Base-by-base conservation (phyloP, 2,329 filamentous ascomycete species). In the Fonsecaea erecta region DNA sequence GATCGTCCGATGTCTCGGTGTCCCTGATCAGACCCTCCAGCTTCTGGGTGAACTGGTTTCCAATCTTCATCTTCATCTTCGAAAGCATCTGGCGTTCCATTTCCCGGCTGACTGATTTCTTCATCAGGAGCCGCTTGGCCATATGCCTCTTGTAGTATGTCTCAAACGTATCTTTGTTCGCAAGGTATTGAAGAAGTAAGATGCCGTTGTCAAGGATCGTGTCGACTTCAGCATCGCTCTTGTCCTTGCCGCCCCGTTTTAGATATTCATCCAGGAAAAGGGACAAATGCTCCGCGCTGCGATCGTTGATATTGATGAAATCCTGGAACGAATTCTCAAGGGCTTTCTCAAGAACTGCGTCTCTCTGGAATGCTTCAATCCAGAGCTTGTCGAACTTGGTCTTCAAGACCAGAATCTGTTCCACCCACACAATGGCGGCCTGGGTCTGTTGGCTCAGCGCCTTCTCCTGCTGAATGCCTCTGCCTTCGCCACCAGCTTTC, bases 21-120 rank as follows among this genome's bases (percentile, higher is more conserved):
- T 99, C 95, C 78, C 93, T 93, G 82, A 99, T 97, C 93, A 99
- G 98, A 70, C 93, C 91, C 75, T 99, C 95, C 52, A 99, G 87
- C 75, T 96, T 96, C 73, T 87, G 83, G 0, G 95, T 98, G 76
- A 98, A 98, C 71, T 93, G 89, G 76, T 96, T 96, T 43, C 95
- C 95, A 59, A 98, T 87, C 76, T 97, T 94, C 74, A 95, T 87
- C 84, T 97, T 98, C 93, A 99, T 97, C 69, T 94, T 91, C 0
- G 89, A 90, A 59, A 99, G 95, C 86, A 99, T 96, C 73, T 95
- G 90, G 76, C 94, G 93, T 79, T 99, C 95, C 0, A 93, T 92
- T 73, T 97, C 94, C 69, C 92, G 89, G 75, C 91, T 96, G 71
- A 96, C 89, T 0, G 92, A 94, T 73, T 95, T 96, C 75, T 90